Conservation (phyloP, 257 asterid species). For the Catharanthus roseus region DNA sequence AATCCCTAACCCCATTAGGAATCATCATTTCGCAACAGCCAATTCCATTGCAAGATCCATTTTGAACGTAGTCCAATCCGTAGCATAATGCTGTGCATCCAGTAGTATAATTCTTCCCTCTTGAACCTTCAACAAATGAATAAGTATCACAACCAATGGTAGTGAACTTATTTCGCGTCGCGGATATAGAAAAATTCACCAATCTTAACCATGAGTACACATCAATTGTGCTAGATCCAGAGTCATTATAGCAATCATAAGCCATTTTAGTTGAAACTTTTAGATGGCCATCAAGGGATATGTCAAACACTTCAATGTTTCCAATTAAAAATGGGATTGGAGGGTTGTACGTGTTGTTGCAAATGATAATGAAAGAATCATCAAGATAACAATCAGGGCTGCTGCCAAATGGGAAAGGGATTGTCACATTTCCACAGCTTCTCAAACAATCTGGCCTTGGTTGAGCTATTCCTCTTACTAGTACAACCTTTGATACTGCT, state of each 20-base stretch:
- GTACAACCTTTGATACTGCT: neutral
- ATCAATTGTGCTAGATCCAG: neutral
- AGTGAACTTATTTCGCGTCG: slow-evolving; percentile 21
- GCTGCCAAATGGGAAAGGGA: neutral
- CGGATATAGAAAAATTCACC: slow-evolving; percentile 13
- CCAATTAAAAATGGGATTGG: neutral
- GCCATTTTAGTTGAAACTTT: slow-evolving; percentile 22
- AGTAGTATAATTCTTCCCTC: neutral
- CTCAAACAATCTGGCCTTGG: neutral
- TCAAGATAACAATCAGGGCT: neutral
- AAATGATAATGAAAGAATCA: neutral
- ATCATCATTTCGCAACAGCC: slow-evolving; percentile 36
- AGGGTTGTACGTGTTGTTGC: neutral
- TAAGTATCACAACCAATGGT: slow-evolving; percentile 31
- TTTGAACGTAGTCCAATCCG: neutral
- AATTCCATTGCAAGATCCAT: slow-evolving; percentile 25
- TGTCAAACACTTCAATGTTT: slow-evolving; percentile 3
- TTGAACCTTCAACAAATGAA: slow-evolving; percentile 10
- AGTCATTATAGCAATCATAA: slow-evolving; percentile 14
- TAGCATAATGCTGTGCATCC: slow-evolving; percentile 29
- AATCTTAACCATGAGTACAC: neutral
- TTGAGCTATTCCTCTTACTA: neutral
- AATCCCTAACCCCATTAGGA: slow-evolving; percentile 17
- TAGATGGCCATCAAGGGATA: slow-evolving; percentile 20
- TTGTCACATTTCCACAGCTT: neutral